Evolutionary conservation across 345 rosid genomes (phyloP), one percentile per base, ranked within the genome.

Genomic region (Boechera divaricarpa): DNA sequence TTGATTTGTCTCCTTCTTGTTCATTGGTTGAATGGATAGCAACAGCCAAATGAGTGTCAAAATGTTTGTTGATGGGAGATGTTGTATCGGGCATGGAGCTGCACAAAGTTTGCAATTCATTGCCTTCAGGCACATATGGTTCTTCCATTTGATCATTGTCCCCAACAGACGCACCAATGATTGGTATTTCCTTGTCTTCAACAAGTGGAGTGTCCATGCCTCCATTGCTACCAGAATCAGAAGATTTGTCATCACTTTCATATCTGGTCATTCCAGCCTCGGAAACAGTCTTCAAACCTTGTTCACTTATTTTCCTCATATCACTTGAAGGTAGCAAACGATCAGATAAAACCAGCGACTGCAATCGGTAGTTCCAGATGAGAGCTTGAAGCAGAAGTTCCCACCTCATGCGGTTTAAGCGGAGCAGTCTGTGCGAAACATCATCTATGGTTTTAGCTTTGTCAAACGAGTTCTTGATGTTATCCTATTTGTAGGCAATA

Each of bases 331-430:
- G 79, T 65, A 74, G 65, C 26, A 83, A 80, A 71, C 86, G 82
- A 79, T 82, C 84, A 79, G 84, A 83, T 74, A 57, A 83, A 29
- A 84, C 79, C 48, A 95, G 84, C 13, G 91, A 87, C 77, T 87
- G 84, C 77, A 95, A 55, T 24, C 98, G 92, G 28, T 68, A 58
- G 82, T 93, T 87, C 99, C 99, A 95, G 63, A 90, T 77, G 75
- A 56, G 79, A 45, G 98, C 86, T 82, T 84, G 89, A 74, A 95
- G 85, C 77, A 90, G 78, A 73, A 95, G 91, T 72, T 90, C 94
- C 99, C 94, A 93, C 72, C 85, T 66, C 66, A 87, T 42, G 44
- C 86, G 80, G 78, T 90, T 95, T 80, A 91, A 73, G 69, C 80
- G 80, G 51, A 93, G 93, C 80, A 85, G 72, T 69, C 75, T 83